Conservation (phyloP, 805 yeast species). For the Kazachstania africana region DNA sequence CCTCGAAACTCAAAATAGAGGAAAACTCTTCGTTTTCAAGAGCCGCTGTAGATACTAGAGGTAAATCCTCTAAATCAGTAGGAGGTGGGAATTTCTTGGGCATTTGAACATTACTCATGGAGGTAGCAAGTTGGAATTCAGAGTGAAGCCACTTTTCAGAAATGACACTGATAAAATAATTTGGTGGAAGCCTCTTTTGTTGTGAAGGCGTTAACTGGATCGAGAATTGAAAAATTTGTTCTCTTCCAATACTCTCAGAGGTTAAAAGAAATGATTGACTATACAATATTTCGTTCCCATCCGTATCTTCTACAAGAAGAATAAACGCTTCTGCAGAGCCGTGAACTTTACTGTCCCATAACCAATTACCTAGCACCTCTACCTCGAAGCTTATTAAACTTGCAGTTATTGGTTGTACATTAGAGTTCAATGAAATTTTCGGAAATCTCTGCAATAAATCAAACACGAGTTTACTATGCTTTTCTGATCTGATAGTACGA, state of each 20-base stretch:
- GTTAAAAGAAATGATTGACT: conserved; percentile 42
- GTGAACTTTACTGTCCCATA: conserved; percentile 60
- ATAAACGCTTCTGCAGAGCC: conserved; percentile 55
- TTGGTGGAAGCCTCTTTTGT: conserved; percentile 42
- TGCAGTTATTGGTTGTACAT: conserved; percentile 68
- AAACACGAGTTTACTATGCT: conserved; percentile 46
- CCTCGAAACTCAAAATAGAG: conserved; percentile 33
- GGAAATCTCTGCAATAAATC: conserved; percentile 68
- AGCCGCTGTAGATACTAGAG: conserved; percentile 37
- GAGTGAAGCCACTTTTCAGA: conserved; percentile 85
- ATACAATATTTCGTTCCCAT: conserved; percentile 65
- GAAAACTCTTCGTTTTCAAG: conserved; percentile 38
- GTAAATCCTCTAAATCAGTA: conserved; percentile 14
- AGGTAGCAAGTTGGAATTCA: conserved; percentile 48
- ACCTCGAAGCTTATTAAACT: conserved; percentile 54
- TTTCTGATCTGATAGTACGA: conserved; percentile 64
- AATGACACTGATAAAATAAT: conserved; percentile 55
- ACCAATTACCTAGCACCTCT: conserved; percentile 61
- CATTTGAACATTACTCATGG: conserved; percentile 18
- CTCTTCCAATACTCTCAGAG: conserved; percentile 37
- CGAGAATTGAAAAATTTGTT: conserved; percentile 51
- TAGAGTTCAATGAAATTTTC: conserved; percentile 41
- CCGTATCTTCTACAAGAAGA: conserved; percentile 68
- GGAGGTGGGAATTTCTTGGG: conserved; percentile 25
- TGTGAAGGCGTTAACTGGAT: conserved; percentile 28